Conservation (phyloP, 106 monocot genomes). For the Alisma plantagoaquatica region DNA sequence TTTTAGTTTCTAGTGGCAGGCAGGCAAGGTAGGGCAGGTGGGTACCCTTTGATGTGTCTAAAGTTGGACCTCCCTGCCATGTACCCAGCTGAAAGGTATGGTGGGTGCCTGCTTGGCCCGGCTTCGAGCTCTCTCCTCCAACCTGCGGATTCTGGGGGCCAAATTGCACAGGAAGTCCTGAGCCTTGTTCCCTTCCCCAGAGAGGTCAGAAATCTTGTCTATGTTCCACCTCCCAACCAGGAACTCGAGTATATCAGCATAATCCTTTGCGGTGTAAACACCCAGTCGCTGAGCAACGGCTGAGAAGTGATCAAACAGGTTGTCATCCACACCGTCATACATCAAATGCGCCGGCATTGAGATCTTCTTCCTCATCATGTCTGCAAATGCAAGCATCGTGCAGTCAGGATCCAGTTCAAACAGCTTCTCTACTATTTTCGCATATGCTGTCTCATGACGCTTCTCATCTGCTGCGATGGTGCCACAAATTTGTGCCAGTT, state of each 20-base stretch:
- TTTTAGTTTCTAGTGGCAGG: too few species aligned
- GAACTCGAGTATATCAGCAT: slow-evolving; percentile 23
- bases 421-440: slow-evolving; percentile 20
- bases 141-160: slow-evolving; percentile 23
- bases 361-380: slow-evolving; percentile 26
- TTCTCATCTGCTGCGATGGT: slow-evolving; percentile 30
- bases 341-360: slow-evolving; percentile 22
- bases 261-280: slow-evolving; percentile 20
- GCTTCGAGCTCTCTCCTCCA: slow-evolving; percentile 19
- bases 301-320: slow-evolving; percentile 18
- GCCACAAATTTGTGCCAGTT: slow-evolving; percentile 20
- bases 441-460: slow-evolving; percentile 21
- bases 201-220: slow-evolving; percentile 10
- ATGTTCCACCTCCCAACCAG: slow-evolving; percentile 16
- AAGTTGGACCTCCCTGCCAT: slow-evolving; percentile 8
- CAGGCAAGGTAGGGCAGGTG: too few species aligned
- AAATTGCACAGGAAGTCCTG: slow-evolving; percentile 18
- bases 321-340: slow-evolving; percentile 13
- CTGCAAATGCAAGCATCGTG: slow-evolving; percentile 18
- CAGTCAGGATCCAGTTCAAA: slow-evolving; percentile 19
- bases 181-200: slow-evolving; percentile 19
- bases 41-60: too few species aligned
- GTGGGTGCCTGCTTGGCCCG: slow-evolving; percentile 10
- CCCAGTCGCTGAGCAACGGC: slow-evolving; percentile 19
- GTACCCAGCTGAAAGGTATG: slow-evolving; percentile 17